Percentiles rank a stretch among this genome's conserved stretches.
These are phyloP conservation scores for Rhexocercosporidium sp. DNA, from an alignment of 2,329 filamentous ascomycete species.

Conservation along the genomic window DNA sequence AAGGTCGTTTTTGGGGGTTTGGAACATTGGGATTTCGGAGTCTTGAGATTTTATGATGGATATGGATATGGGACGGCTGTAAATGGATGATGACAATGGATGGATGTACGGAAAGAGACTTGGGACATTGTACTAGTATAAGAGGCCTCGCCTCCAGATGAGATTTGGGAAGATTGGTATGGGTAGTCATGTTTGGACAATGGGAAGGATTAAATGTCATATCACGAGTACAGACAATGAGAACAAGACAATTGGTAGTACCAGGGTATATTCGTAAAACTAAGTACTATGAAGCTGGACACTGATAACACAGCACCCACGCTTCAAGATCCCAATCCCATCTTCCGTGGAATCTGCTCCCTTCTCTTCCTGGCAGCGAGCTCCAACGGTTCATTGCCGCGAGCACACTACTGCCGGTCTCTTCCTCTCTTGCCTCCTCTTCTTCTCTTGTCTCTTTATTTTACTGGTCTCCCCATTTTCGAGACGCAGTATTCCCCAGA, in stretches of 20 bases:
- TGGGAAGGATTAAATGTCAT: background rate
- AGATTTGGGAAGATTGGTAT: background rate
- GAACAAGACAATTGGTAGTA: background rate
- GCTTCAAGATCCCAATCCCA: background rate
- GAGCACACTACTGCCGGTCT: conserved; percentile 33
- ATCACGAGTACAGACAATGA: background rate
- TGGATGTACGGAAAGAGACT: background rate
- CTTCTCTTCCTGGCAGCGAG: conserved; percentile 31
- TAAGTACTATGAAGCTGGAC: background rate
- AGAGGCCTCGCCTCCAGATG: background rate
- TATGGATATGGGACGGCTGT: background rate
- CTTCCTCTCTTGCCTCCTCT: conserved; percentile 7
- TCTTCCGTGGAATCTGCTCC: conserved; percentile 16
- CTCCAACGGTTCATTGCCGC: conserved; percentile 28
- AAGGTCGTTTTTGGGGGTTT: background rate
- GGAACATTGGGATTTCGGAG: background rate
- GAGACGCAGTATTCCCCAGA: conserved; percentile 26
- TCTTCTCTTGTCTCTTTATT: conserved; percentile 20
- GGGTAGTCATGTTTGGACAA: background rate
- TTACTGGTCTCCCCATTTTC: conserved; percentile 31
- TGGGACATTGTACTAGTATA: background rate
- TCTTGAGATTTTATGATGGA: background rate
- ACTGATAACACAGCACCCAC: background rate
- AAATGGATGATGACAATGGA: background rate
- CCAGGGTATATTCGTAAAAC: conserved; percentile 5